These are phyloP conservation scores for Soucietia sequanensis DNA, from an alignment of 805 yeast genomes.

Conservation along the genomic window DNA sequence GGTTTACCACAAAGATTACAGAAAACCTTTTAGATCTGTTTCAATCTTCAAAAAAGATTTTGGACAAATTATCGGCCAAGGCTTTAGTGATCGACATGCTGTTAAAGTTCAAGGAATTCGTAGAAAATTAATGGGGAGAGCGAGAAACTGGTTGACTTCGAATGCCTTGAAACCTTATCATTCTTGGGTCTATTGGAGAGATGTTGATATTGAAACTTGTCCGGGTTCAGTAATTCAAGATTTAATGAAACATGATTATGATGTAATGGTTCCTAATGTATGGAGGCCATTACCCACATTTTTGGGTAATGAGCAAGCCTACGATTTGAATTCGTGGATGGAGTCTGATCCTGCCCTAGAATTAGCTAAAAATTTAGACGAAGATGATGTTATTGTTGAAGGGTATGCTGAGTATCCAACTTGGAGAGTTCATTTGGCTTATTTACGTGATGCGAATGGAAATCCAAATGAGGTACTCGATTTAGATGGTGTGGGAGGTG, in stretches of 20 bases:
- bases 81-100: conserved; percentile 79
- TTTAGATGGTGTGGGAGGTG: conserved; percentile 87
- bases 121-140: conserved; percentile 82
- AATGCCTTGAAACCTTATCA: conserved; percentile 78
- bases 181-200: conserved; percentile 92
- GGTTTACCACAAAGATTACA: conserved; percentile 55
- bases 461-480: conserved; percentile 62
- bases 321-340: conserved; percentile 95
- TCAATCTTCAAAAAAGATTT: conserved; percentile 81
- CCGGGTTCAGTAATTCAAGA: conserved; percentile 75
- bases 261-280: conserved; percentile 81
- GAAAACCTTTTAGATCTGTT: conserved; percentile 71
- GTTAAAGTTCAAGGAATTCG: conserved; percentile 84
- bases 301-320: conserved; percentile 88
- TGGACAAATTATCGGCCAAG: conserved; percentile 83
- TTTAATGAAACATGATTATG: conserved; percentile 66
- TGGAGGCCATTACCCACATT: conserved; percentile 97
- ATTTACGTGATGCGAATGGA: conserved; percentile 61
- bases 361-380: conserved; percentile 61
- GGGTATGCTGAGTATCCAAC: conserved; percentile 88
- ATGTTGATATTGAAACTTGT: conserved; percentile 79
- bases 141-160: conserved; percentile 79
- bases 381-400: conserved; percentile 85
- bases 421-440: conserved; percentile 80
- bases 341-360: conserved; percentile 78